Conservation (phyloP, 345 rosid species). For the Aurinia saxatilis region DNA sequence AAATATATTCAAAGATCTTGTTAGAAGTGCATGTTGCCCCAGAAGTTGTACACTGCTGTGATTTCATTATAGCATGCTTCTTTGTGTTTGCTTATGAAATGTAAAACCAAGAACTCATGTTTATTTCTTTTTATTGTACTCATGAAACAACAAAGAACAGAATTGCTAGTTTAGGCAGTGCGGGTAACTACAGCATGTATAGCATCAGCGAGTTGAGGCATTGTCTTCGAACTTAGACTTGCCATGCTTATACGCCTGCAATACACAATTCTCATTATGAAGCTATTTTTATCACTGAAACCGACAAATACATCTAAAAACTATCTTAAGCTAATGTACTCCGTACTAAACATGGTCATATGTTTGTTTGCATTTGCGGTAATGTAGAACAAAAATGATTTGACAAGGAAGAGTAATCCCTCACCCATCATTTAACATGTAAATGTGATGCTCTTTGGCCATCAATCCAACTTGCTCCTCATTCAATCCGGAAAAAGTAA, state of each 20-base stretch:
- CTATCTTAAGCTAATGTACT: too few species aligned
- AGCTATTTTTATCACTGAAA: neutral
- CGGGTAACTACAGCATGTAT: conserved; percentile 49
- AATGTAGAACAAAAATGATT: neutral
- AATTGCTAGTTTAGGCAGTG: neutral
- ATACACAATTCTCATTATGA: neutral
- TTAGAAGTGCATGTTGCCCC: too few species aligned
- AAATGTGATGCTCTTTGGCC: conserved; percentile 51
- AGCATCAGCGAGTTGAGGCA: conserved; percentile 54
- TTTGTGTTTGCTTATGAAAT: neutral
- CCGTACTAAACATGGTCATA: too few species aligned
- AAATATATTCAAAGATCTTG: too few species aligned
- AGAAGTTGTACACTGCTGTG: too few species aligned
- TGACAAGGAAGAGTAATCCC: neutral
- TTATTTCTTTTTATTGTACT: neutral
- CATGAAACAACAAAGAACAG: neutral
- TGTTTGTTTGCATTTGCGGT: too few species aligned
- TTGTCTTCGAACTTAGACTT: conserved; percentile 43
- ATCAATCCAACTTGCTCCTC: conserved; percentile 45
- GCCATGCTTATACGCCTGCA: conserved; percentile 68
- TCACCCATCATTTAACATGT: conserved; percentile 60
- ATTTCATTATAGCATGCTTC: neutral
- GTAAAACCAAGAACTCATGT: neutral
- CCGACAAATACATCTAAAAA: neutral
- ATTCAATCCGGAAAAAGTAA: conserved; percentile 46